phyloP scores from a whole-genome alignment of 2,329 filamentous ascomycete genomes.

The Tolypocladium tundrense region DNA sequence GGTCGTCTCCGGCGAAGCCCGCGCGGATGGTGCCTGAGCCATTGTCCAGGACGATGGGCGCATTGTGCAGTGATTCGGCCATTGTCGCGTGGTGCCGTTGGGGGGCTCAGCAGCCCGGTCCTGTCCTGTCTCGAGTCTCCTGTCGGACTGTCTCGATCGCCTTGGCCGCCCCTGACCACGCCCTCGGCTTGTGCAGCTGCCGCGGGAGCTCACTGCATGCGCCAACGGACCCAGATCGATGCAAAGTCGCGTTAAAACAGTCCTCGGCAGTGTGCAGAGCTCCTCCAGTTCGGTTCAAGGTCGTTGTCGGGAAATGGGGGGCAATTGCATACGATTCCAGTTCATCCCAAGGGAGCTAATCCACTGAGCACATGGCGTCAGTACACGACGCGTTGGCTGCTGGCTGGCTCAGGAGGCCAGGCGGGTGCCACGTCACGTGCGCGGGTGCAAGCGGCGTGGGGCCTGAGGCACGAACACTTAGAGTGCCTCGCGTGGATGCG shows the following conservation, averaged over 20 bases:
- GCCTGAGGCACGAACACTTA: slow-evolving; percentile 25
- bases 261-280: background rate
- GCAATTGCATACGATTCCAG: background rate
- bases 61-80: slow-evolving; percentile 74
- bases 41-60: slow-evolving; percentile 97
- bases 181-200: background rate
- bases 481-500: slow-evolving; percentile 27
- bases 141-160: background rate
- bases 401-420: slow-evolving; percentile 11
- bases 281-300: background rate
- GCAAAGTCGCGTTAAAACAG: background rate
- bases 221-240: background rate
- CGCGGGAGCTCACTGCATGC: background rate
- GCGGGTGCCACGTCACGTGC: slow-evolving; percentile 20
- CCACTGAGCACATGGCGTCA: background rate
- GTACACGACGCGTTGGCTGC: background rate
- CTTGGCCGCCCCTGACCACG: background rate
- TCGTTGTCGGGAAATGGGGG: background rate
- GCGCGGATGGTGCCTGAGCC: slow-evolving; percentile 95
- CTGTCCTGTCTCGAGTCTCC: background rate
- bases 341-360: background rate
- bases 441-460: slow-evolving; percentile 2
- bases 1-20: slow-evolving; percentile 90
- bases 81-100: slow-evolving; percentile 19
- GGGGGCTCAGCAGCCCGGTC: background rate